Evolutionary conservation across 2,329 filamentous ascomycete genomes (phyloP).

Genomic region (Nigrograna mackinnonii): DNA sequence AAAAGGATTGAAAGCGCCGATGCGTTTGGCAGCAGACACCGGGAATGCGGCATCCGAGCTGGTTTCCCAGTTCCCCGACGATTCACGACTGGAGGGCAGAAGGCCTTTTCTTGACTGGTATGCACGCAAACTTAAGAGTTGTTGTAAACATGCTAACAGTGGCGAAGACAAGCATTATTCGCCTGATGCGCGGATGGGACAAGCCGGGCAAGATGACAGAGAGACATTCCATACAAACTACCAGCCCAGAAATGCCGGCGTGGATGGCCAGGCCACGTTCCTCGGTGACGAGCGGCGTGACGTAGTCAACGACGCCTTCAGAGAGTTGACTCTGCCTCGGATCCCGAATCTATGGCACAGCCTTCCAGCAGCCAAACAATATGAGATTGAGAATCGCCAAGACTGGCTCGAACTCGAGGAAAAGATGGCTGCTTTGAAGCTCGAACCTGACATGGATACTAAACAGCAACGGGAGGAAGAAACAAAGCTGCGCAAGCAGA

Average conservation of each 20-base stretch:
- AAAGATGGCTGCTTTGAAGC: slow-evolving; percentile 6
- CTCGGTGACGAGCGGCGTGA: slow-evolving; percentile 12
- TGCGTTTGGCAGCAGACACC: slow-evolving; percentile 13
- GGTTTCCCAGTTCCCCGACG: slow-evolving; percentile 12
- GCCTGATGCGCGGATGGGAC: slow-evolving; percentile 2
- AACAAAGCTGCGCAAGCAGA: slow-evolving; percentile 9
- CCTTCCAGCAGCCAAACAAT: slow-evolving; percentile 12
- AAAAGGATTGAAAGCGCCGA: slow-evolving; percentile 11
- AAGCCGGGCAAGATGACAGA: slow-evolving; percentile 2
- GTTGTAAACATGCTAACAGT: slow-evolving; percentile 8
- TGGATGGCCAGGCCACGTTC: slow-evolving; percentile 13
- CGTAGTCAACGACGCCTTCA: slow-evolving; percentile 10
- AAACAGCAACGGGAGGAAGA: slow-evolving; percentile 3
- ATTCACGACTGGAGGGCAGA: slow-evolving; percentile 13
- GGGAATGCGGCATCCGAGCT: slow-evolving; percentile 9
- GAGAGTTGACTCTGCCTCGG: slow-evolving; percentile 11
- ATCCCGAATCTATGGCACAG: slow-evolving; percentile 12
- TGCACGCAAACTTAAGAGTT: slow-evolving; percentile 1
- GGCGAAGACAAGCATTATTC: slow-evolving; percentile 17
- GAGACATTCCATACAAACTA: slow-evolving; percentile 9
- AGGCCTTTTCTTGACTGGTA: slow-evolving; percentile 12
- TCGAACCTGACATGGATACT: slow-evolving; percentile 2
- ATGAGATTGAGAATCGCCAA: slow-evolving; percentile 13
- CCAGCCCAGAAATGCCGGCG: slow-evolving; percentile 9
- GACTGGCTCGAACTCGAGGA: slow-evolving; percentile 11